Evolutionary conservation across 805 yeast species (phyloP).

Genomic region (Zygotorulaspora florentina): DNA sequence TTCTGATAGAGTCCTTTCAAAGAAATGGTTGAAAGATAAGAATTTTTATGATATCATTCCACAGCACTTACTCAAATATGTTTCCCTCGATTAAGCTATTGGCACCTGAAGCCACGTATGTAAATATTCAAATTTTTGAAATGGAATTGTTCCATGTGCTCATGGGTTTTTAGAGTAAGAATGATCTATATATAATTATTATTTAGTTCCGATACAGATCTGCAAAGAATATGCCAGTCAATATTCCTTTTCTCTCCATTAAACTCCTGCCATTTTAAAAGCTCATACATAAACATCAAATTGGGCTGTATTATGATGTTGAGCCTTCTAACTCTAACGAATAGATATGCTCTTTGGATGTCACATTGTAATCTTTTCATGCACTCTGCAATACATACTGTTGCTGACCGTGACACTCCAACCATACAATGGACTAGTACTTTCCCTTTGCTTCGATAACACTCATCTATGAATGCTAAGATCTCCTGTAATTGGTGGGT

Average conservation of each 20-base stretch:
- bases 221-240: constrained; percentile 85
- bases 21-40: constrained; percentile 71
- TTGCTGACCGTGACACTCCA: constrained; percentile 92
- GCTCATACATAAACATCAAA: constrained; percentile 83
- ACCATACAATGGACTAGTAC: constrained; percentile 89
- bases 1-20: constrained; percentile 73
- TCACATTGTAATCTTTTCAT: constrained; percentile 69
- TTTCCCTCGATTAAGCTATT: constrained; percentile 35
- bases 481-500: constrained; percentile 58
- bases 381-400: constrained; percentile 92
- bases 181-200: constrained; percentile 47
- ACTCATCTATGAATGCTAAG: constrained; percentile 59
- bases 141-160: no score
- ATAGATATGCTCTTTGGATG: constrained; percentile 75
- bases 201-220: constrained; percentile 76
- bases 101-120: not conserved
- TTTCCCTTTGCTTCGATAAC: constrained; percentile 42
- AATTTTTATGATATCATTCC: constrained; percentile 65
- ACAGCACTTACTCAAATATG: constrained; percentile 64
- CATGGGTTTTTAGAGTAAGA: not conserved
- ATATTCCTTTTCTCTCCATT: constrained; percentile 48
- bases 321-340: constrained; percentile 82
- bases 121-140: no score
- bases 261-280: constrained; percentile 51
- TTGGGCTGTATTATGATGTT: constrained; percentile 95